Conservation (phyloP, 192 early-diverging fungal species). For the Backusella westeae region DNA sequence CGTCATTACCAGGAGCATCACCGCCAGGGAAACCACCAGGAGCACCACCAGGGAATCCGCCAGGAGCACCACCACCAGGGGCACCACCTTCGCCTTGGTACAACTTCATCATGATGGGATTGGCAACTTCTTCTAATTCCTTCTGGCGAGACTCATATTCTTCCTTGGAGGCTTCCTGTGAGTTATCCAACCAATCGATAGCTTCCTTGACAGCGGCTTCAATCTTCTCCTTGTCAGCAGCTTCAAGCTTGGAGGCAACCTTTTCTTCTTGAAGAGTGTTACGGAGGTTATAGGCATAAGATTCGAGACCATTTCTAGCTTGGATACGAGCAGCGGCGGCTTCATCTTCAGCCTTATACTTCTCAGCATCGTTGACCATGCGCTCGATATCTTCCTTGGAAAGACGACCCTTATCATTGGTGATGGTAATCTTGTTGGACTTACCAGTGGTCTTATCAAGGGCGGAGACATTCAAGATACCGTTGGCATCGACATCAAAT, state of each 20-base stretch:
- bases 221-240: conserved; percentile 84
- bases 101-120: conserved; percentile 96
- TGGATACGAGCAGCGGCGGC: conserved; percentile 83
- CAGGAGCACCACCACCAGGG: conserved; percentile 32
- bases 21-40: conserved; percentile 38
- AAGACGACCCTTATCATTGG: conserved; percentile 98
- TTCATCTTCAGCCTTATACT: conserved; percentile 87
- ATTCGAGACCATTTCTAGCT: conserved; percentile 95
- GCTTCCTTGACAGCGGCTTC: conserved; percentile 80
- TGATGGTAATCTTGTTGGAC: conserved; percentile 98
- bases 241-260: conserved; percentile 71
- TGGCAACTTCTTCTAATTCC: conserved; percentile 88
- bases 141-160: conserved; percentile 93
- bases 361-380: conserved; percentile 91
- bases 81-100: conserved; percentile 70
- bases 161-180: conserved; percentile 91
- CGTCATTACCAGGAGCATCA: conserved; percentile 35
- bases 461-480: conserved; percentile 95
- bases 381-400: conserved; percentile 99
- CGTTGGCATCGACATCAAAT: conserved; percentile 98
- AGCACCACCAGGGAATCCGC: conserved; percentile 53
- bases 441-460: conserved; percentile 94
- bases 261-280: conserved; percentile 81
- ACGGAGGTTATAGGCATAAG: conserved; percentile 96
- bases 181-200: conserved; percentile 89